These are phyloP conservation scores for Rhodotorula mucilaginosa DNA, from an alignment of 1,284 basidiomycete species.

Conservation along the genomic window DNA sequence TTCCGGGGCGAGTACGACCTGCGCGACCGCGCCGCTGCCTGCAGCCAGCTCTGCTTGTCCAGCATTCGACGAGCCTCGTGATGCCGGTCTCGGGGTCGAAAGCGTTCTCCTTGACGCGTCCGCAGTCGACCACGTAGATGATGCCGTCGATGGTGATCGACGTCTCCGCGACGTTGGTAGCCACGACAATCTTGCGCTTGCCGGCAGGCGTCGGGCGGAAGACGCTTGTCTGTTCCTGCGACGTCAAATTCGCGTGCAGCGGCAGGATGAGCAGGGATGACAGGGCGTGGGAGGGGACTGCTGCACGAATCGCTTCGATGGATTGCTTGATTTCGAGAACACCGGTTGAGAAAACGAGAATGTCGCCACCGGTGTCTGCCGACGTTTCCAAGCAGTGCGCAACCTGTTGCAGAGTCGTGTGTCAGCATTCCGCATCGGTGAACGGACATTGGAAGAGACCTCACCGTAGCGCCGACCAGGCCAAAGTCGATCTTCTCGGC, in stretches of 20 bases:
- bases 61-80: constrained; percentile 72
- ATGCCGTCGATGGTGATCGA: constrained; percentile 87
- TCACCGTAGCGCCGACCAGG: constrained; percentile 58
- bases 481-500: constrained; percentile 72
- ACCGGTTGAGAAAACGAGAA: constrained; percentile 85
- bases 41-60: constrained; percentile 76
- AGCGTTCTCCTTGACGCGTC: constrained; percentile 84
- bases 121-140: constrained; percentile 78
- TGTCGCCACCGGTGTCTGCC: constrained; percentile 52
- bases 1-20: constrained; percentile 77
- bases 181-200: constrained; percentile 79
- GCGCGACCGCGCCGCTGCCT: constrained; percentile 84
- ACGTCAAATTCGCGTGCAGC: constrained; percentile 84
- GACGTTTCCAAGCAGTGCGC: constrained; percentile 33
- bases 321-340: constrained; percentile 82
- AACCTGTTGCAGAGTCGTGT: neutral
- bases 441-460: neutral
- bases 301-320: constrained; percentile 62
- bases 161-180: constrained; percentile 87
- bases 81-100: constrained; percentile 75
- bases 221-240: constrained; percentile 75
- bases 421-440: neutral
- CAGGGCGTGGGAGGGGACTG: constrained; percentile 44
- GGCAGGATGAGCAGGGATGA: constrained; percentile 65
- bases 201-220: constrained; percentile 59